phyloP scores from a whole-genome alignment of 2,329 filamentous ascomycete genomes.

The Coleophoma eucalyptorum region DNA sequence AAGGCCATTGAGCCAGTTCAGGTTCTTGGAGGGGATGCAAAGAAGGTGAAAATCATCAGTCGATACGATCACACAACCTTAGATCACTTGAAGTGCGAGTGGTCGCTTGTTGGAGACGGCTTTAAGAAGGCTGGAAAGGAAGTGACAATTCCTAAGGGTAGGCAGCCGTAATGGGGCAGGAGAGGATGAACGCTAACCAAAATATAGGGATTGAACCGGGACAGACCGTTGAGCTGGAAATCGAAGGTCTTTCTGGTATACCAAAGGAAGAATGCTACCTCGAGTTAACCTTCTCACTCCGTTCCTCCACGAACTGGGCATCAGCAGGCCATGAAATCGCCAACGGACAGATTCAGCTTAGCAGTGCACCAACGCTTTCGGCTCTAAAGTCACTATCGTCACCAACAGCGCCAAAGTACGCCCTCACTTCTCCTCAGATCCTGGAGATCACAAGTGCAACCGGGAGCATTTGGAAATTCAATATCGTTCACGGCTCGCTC shows the following conservation, averaged over 20 bases:
- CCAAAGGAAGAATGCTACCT: conserved; percentile 38
- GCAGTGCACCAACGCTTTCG: conserved; percentile 11
- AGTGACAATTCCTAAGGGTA: conserved; percentile 38
- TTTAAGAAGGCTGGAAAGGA: conserved; percentile 16
- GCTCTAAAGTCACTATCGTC: conserved; percentile 17
- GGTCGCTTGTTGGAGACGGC: conserved; percentile 28
- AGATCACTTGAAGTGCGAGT: conserved; percentile 44
- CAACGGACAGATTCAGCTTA: conserved; percentile 42
- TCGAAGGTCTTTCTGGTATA: conserved; percentile 9
- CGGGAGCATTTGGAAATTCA: conserved; percentile 37
- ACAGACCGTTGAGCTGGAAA: conserved; percentile 9
- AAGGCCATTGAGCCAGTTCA: conserved; percentile 37
- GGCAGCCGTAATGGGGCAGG: conserved; percentile 5
- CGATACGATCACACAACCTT: conserved; percentile 50
- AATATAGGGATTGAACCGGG: conserved; percentile 35
- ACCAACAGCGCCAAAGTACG: conserved; percentile 15
- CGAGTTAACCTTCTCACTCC: conserved; percentile 42
- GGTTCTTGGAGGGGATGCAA: conserved; percentile 15
- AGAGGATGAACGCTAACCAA: neutral
- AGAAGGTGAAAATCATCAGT: conserved; percentile 27
- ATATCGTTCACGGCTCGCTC: conserved; percentile 38
- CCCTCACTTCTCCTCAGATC: conserved; percentile 19
- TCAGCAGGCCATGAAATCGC: conserved; percentile 46
- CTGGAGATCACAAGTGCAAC: conserved; percentile 11
- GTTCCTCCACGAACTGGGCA: conserved; percentile 45